Base-by-base conservation (phyloP, 2,329 filamentous ascomycete species). In the Talaromyces sp. region DNA sequence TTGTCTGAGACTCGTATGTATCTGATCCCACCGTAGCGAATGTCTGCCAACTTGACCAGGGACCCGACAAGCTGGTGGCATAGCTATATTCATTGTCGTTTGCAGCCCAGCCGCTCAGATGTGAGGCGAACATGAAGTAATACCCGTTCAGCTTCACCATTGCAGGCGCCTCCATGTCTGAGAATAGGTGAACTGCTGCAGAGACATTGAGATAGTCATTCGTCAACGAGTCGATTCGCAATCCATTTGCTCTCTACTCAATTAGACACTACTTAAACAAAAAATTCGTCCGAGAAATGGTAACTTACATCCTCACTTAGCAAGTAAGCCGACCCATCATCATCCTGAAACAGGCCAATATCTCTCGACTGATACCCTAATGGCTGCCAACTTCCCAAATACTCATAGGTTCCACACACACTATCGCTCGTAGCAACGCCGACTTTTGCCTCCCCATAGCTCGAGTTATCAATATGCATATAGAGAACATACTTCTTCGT, bases 401-500 rank as follows among this genome's bases (percentile, higher is more conserved):
- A 85, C 4, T 74, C 75, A 70, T 90, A 91, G 45, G 81, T 76
- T 2, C 89, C 88, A 68, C 88, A 90, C 0, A 90, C 85, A 0
- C 77, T 80, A 66, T 82, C 78, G 0, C 84, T 82, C 0, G 83
- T 87, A 0, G 88, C 89, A 6, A 90, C 86, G 0, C 87, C 89
- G 1, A 87, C 86, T 63, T 84, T 86, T 0, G 88, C 89, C 41
- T 89, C 87, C 1, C 80, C 81, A 69, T 90, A 90, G 71, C 81
- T 82, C 35, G 79, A 79, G 63, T 78, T 82, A 71, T 91, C 88
- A 58, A 90, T 89, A 71, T 90, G 88, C 80, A 90, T 81, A 80
- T 86, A 90, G 73, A 90, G 77, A n/a, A 90, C 87, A 73, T 88
- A 91, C 68, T 87, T 86, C 6, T 74, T 70, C 0, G 87, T 90